Base-by-base conservation (phyloP, 345 rosid species). In the Salix udensis region DNA sequence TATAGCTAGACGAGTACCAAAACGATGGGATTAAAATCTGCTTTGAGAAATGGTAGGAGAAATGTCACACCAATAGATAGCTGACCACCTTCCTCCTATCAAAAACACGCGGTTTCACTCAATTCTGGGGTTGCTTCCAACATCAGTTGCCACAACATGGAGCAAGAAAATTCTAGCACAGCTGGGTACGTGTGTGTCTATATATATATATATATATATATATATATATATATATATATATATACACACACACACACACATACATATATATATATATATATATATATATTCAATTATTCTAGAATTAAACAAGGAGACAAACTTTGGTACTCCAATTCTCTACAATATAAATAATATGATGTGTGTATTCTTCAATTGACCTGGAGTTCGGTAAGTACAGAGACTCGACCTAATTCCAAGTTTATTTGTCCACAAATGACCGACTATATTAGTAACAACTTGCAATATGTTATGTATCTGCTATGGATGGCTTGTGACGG, bases 31-130 rank as follows among this genome's bases (percentile, higher is more conserved):
- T 36, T 14, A 18, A 37, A 39, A 24, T 53, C 52, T 60, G 50
- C 15, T 5, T 70, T 42, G 34, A 65, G 66, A 28, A 65, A 46
- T 34, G 74, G 37, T 37, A 66, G 80, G 72, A 53, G 67, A 70
- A 48, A 62, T 40, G 44, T 70, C 50, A 67, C 68, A 78, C 74
- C 70, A 18, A 71, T 50, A 21, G 77, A 78, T 61, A 42, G 76
- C 52, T 68, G 72, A 73, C 78, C 67, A 53, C 78, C 72, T 44
- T 44, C 30, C 72, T 52, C 75, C 53, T 6, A 67, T 48, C 44
- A 68, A 74, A 67, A 55, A 66, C 71, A 67, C 72, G 58, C 72
- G 58, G 55, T 9, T 67, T 68, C 36, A 46, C 19, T 65, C 23
- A 66, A 6, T 72, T 24, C 67, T 36, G 36, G 46, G 18, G 13